Evolutionary conservation across 176 grass and related monocot genomes (phyloP), one percentile per base, ranked within the genome.

Genomic region (Poa annua): DNA sequence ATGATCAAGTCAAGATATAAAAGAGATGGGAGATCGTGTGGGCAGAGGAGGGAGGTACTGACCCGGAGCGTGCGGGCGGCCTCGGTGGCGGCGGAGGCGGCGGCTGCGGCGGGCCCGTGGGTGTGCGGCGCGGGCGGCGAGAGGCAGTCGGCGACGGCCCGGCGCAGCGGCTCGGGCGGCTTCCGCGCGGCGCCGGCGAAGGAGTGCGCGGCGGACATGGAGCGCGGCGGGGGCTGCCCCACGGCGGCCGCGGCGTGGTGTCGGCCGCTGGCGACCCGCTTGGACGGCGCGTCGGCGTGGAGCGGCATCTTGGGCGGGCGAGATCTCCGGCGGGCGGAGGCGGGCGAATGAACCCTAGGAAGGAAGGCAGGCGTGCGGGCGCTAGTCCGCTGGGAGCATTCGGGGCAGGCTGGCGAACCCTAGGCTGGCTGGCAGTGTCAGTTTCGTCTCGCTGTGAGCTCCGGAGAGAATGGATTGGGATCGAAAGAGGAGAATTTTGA

Each of bases 111-210:
- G 24, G 92, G 82, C 62, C 72, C 93, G 71, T 98, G 92, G 66
- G 77, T 89, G 79, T 93, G 93, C 12, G 89, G 79, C 3, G 96
- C 80, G 47, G 89, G 87, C 38, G 93, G 93, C 17, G 93, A 98
- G 80, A 98, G 91, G 85, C 96, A 98, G 80, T 98, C 96, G 38
- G 89, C 96, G 77, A 98, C 96, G 25, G 96, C 93, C 47, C 92
- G 85, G 45, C 93, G 86, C 17, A 98, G 88, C 38, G 96, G 93
- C 85, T 98, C 96, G 20, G 93, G 93, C 34, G 91, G 96, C 85
- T 95, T 96, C 74, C 85, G 92, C 15, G 69, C 15, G 20, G 47
- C 22, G 19, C 36, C 67, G 75, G 90, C 80, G 32, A 90, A 76
- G 72, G 91, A 86, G 16, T 71, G 73, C 9, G 85, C 80, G 61